Evolutionary conservation across 1,139 yeast species (phyloP).

Genomic region (Yamadazyma pseudoaaseri): DNA sequence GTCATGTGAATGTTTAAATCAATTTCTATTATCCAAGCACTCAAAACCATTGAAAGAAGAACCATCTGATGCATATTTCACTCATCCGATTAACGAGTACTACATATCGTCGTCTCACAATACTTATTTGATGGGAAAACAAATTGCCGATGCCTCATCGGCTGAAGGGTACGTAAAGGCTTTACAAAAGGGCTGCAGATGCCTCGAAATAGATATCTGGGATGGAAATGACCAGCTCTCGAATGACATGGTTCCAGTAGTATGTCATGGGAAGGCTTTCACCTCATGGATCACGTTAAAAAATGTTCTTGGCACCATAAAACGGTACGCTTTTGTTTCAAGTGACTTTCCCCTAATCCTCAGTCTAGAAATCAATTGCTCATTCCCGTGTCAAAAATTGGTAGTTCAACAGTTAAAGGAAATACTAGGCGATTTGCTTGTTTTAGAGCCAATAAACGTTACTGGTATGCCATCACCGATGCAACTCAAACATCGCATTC

Average conservation of each 20-base stretch:
- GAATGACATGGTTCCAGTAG: constrained; percentile 61
- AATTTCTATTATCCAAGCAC: constrained; percentile 49
- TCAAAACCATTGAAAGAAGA: constrained; percentile 33
- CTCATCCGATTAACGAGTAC: constrained; percentile 78
- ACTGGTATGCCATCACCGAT: constrained; percentile 60
- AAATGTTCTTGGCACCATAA: constrained; percentile 69
- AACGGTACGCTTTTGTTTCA: constrained; percentile 81
- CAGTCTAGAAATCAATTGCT: constrained; percentile 87
- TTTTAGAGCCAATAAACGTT: constrained; percentile 40
- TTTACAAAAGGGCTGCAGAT: constrained; percentile 86
- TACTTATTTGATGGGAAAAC: constrained; percentile 86
- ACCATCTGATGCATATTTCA: constrained; percentile 36
- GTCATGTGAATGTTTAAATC: constrained; percentile 51
- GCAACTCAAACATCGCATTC: constrained; percentile 63
- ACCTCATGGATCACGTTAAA: constrained; percentile 69
- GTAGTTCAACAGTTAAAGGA: constrained; percentile 53
- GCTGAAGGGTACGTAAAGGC: constrained; percentile 90
- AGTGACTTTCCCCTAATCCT: constrained; percentile 83
- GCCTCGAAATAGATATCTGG: constrained; percentile 95
- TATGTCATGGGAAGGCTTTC: constrained; percentile 84
- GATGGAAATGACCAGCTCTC: constrained; percentile 53
- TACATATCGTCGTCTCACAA: constrained; percentile 92
- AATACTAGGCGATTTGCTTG: constrained; percentile 58
- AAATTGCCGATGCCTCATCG: constrained; percentile 87
- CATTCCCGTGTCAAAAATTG: constrained; percentile 56